Evolutionary conservation across 805 yeast genomes (phyloP).

Genomic region (Cyberlindnera americana): DNA sequence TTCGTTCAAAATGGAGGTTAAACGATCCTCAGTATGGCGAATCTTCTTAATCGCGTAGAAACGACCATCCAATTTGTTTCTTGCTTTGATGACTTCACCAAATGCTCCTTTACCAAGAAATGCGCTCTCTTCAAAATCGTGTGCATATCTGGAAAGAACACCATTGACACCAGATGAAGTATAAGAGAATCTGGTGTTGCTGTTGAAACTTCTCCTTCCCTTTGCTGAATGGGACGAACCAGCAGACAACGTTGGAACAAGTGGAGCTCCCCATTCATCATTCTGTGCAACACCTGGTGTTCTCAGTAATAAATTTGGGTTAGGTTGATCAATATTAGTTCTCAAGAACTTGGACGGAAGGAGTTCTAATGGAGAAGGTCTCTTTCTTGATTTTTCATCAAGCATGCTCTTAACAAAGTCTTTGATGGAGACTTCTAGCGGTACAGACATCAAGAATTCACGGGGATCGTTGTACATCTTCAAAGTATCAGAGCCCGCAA

Average conservation of each 20-base stretch:
- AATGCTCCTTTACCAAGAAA: conserved; percentile 91
- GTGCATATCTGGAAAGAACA: conserved; percentile 64
- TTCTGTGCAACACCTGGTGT: conserved; percentile 10
- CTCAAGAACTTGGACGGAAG: conserved; percentile 81
- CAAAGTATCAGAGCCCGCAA: conserved; percentile 55
- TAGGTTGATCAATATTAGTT: conserved; percentile 51
- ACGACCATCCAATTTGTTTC: conserved; percentile 90
- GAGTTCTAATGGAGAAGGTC: conserved; percentile 82
- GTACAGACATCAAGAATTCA: conserved; percentile 50
- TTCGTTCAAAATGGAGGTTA: conserved; percentile 81
- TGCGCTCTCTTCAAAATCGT: conserved; percentile 94
- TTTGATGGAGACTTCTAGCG: conserved; percentile 53
- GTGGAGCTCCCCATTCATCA: conserved; percentile 18
- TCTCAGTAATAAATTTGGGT: conserved; percentile 23
- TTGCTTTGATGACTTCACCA: conserved; percentile 97
- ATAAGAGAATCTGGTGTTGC: conserved; percentile 35
- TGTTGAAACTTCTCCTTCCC: conserved; percentile 39
- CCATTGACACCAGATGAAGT: conserved; percentile 24
- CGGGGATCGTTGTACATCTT: conserved; percentile 56
- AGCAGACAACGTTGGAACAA: conserved; percentile 28
- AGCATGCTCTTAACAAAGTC: conserved; percentile 69
- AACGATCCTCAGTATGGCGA: conserved; percentile 72
- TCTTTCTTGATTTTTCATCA: conserved; percentile 57
- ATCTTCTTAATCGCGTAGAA: conserved; percentile 93
- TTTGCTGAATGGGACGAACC: conserved; percentile 21